These are phyloP conservation scores for Thyridium curvatum DNA, from an alignment of 2,329 filamentous ascomycete genomes.

Conservation along the genomic window DNA sequence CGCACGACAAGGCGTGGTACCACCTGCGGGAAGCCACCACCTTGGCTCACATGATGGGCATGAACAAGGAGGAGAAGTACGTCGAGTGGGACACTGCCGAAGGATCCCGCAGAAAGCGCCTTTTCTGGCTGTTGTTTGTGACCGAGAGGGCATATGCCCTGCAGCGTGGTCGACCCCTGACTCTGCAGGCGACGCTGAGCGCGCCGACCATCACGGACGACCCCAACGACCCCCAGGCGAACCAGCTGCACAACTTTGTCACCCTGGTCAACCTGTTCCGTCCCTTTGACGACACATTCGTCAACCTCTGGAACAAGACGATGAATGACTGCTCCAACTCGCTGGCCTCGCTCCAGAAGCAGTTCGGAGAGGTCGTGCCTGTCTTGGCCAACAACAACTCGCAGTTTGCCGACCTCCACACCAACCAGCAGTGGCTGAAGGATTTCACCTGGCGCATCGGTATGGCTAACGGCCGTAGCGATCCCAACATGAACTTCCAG, in stretches of 20 bases:
- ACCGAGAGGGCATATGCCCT: slow-evolving; percentile 69
- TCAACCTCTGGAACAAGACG: slow-evolving; percentile 61
- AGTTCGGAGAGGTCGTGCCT: slow-evolving; percentile 50
- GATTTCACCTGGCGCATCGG: slow-evolving; percentile 57
- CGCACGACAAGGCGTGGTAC: slow-evolving; percentile 74
- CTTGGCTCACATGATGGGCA: slow-evolving; percentile 53
- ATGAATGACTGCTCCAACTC: slow-evolving; percentile 48
- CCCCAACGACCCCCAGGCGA: slow-evolving; percentile 45
- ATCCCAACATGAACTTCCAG: slow-evolving; percentile 42
- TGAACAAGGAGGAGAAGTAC: slow-evolving; percentile 60
- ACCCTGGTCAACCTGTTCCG: slow-evolving; percentile 57
- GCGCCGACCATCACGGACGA: slow-evolving; percentile 59
- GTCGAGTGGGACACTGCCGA: slow-evolving; percentile 52
- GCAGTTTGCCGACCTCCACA: slow-evolving; percentile 47
- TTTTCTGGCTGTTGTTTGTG: slow-evolving; percentile 69
- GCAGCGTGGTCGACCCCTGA: slow-evolving; percentile 62
- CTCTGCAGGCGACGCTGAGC: slow-evolving; percentile 62
- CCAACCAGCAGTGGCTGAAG: slow-evolving; percentile 61
- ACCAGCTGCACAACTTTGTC: slow-evolving; percentile 50
- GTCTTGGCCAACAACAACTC: slow-evolving; percentile 44
- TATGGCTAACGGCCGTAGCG: slow-evolving; percentile 32
- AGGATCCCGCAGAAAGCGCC: slow-evolving; percentile 54
- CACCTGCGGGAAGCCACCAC: slow-evolving; percentile 72
- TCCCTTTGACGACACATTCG: slow-evolving; percentile 59
- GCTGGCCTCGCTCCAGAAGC: slow-evolving; percentile 53